phyloP scores from a whole-genome alignment of 306 rosid genomes.

The Citrullus mucosospermus region DNA sequence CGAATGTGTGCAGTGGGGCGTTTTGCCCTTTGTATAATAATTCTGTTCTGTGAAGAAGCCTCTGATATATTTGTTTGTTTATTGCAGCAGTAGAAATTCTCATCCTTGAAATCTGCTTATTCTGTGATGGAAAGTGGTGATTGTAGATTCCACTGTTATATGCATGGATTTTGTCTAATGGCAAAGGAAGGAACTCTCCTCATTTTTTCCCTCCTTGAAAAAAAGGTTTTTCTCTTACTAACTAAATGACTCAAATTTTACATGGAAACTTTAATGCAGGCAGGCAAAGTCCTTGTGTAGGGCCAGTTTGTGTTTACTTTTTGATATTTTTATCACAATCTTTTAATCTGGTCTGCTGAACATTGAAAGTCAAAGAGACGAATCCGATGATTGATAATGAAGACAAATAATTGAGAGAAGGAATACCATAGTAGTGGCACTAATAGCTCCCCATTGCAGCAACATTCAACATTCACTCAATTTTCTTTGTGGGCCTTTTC shows the following conservation, averaged over 20 bases:
- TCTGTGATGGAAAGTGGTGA: not conserved
- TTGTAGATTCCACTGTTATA: not conserved
- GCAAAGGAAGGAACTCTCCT: not conserved
- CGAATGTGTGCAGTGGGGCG: constrained; percentile 26
- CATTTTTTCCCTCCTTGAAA: not conserved
- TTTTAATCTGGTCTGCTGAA: not conserved
- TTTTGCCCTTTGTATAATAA: constrained; percentile 37
- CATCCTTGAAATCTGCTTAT: not conserved
- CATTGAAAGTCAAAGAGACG: not conserved
- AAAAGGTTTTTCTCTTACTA: not conserved
- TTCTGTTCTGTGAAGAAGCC: constrained; percentile 21
- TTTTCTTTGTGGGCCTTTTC: no score
- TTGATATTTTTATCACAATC: not conserved
- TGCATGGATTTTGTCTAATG: not conserved
- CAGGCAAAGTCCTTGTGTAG: not conserved
- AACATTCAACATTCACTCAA: no score
- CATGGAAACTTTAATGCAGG: not conserved
- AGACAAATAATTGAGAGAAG: no score
- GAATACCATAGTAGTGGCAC: no score
- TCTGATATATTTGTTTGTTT: constrained; percentile 16
- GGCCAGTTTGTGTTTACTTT: not conserved
- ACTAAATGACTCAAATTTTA: not conserved
- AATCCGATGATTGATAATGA: not conserved
- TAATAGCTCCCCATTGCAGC: no score
- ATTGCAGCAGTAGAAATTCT: constrained; percentile 18